Conservation (phyloP, 148 eudicot species). For the Rhododendron kiyosumense region DNA sequence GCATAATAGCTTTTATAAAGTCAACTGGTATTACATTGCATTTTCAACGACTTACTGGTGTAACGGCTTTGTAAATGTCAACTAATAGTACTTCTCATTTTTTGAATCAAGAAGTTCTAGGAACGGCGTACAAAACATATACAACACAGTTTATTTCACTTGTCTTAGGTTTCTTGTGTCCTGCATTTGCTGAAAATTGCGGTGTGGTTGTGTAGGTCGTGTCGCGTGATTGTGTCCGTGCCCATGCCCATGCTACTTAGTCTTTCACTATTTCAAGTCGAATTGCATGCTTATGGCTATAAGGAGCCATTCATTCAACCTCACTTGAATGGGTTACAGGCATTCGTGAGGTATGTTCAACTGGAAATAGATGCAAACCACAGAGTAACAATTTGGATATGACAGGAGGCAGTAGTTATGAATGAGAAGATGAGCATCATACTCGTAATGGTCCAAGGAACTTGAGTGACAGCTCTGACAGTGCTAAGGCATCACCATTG, state of each 20-base stretch:
- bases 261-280: neutral
- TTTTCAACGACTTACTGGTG: neutral
- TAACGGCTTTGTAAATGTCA: neutral
- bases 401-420: neutral
- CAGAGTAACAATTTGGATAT: neutral
- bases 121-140: neutral
- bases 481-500: constrained; percentile 72
- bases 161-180: neutral
- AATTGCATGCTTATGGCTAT: neutral
- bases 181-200: neutral
- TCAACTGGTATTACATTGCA: neutral
- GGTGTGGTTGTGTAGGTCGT: neutral
- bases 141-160: neutral
- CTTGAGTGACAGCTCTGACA: constrained; percentile 73
- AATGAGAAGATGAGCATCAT: constrained; percentile 16
- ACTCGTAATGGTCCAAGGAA: constrained; percentile 83
- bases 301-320: neutral
- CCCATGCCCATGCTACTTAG: neutral
- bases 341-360: neutral
- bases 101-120: neutral
- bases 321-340: neutral
- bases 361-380: neutral
- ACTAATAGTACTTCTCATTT: neutral
- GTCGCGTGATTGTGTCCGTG: neutral
- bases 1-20: neutral